Base-by-base conservation (phyloP, 2,329 filamentous ascomycete genomes). In the Hymenoscyphus fructigenus region DNA sequence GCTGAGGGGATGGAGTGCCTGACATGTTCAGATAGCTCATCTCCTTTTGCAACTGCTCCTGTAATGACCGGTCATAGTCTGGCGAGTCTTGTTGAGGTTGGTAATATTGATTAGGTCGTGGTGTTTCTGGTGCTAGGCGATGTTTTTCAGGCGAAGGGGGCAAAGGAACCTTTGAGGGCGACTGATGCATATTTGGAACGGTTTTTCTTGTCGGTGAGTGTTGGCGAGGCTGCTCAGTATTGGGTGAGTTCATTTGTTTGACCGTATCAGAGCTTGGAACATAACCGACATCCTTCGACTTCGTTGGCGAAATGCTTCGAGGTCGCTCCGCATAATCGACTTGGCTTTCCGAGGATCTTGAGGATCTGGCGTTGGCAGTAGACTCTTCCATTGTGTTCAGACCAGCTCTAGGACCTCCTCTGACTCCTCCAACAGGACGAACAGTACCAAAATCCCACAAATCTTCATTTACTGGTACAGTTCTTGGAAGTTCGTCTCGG, bases 391-490 rank as follows among this genome's bases (percentile, higher is more conserved):
- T 87, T 0, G 88, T 82, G 70, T 90, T 84, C 59, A 91, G 80
- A 2, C 89, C 89, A 0, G 83, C 83, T 57, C 86, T 80, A 57
- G n/a, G n/a, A 34, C 83, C 84, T 66, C 88, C 87, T 32, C 86
- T 84, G 26, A n/a, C 60, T 62, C 89, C 87, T 36, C 85, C 86
- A n/a, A 89, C 88, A 5, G 96, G 88, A 64, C 93, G 86, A 61
- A 99, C 92, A 0, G 95, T 99, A 55, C 95, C 95, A 80, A 99
- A 99, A 77, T 99, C 95, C 95, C 95, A 99, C 75, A 98, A 87
- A 76, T 98, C 95, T 76, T 97, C 92, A 67, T 89, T 84, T 7
- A 85, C 80, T 20, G 79, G 80, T 68, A 82, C 79, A n/a, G 79
- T 76, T 68, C 76, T 72, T 60, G 76, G 72, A 57, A 78, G 74